These are phyloP conservation scores for Kwoniella bestiolae DNA, from an alignment of 768 basidiomycete species.

Conservation along the genomic window DNA sequence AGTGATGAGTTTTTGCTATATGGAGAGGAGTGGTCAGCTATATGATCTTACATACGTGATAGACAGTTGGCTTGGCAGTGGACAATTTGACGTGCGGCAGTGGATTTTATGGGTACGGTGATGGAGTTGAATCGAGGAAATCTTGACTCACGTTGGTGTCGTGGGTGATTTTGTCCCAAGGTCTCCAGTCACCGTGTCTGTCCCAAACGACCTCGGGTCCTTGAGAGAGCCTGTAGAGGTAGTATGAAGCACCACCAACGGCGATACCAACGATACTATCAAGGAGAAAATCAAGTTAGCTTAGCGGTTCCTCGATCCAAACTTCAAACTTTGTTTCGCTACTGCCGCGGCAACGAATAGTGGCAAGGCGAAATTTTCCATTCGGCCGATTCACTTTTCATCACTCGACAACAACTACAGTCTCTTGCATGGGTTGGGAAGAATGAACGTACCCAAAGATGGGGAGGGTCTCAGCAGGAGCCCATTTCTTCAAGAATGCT, in stretches of 20 bases:
- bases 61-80: too few relatives aligned
- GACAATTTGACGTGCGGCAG: too few relatives aligned
- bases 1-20: slow-evolving; percentile 30
- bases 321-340: not conserved
- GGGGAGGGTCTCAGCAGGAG: slow-evolving; percentile 69
- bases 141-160: slow-evolving; percentile 62
- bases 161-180: slow-evolving; percentile 70
- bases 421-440: not conserved
- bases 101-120: too few relatives aligned
- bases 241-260: slow-evolving; percentile 68
- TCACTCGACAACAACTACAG: not conserved
- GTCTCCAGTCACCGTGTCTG: slow-evolving; percentile 74
- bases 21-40: too few relatives aligned
- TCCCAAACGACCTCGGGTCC: slow-evolving; percentile 65
- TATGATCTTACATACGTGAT: too few relatives aligned
- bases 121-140: not conserved
- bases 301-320: slow-evolving; percentile 61
- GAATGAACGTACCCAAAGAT: slow-evolving; percentile 20
- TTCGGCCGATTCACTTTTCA: slow-evolving; percentile 3
- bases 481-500: slow-evolving; percentile 63
- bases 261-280: slow-evolving; percentile 61
- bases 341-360: slow-evolving; percentile 61
- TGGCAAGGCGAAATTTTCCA: not conserved
- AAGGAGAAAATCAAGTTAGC: not conserved
- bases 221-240: slow-evolving; percentile 68